phyloP scores from a whole-genome alignment of 331 rosid genomes.

The Cydonia oblonga region DNA sequence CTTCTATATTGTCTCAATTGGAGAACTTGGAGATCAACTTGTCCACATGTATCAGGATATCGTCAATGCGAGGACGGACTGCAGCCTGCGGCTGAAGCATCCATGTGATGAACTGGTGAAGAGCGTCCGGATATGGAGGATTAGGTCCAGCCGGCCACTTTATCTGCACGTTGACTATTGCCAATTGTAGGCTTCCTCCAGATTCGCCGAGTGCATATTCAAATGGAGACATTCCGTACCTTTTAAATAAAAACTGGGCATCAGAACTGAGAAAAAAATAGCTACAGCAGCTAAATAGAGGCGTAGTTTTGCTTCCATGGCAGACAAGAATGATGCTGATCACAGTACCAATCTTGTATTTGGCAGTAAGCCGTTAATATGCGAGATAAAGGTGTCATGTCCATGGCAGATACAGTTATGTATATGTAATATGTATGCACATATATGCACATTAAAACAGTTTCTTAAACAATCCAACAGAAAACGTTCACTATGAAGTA shows the following conservation, averaged over 20 bases:
- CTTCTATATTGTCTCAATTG: constrained; percentile 27
- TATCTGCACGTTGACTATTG: constrained; percentile 72
- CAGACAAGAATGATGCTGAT: background rate
- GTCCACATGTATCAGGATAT: constrained; percentile 79
- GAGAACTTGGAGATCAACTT: constrained; percentile 84
- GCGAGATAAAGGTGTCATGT: background rate
- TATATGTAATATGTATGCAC: background rate
- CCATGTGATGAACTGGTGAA: constrained; percentile 90
- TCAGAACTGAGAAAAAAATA: background rate
- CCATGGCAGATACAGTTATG: background rate
- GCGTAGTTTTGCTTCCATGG: background rate
- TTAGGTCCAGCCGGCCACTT: constrained; percentile 87
- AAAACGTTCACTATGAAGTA: background rate
- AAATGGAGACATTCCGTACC: constrained; percentile 95
- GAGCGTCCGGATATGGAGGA: constrained; percentile 82
- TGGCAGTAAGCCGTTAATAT: background rate
- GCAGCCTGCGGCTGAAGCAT: constrained; percentile 96
- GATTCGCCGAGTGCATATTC: constrained; percentile 97
- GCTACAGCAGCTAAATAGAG: background rate
- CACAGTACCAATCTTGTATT: background rate
- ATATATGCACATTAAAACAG: background rate
- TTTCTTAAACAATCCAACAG: background rate
- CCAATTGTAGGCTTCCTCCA: constrained; percentile 92
- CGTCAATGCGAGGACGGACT: constrained; percentile 80
- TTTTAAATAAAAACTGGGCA: constrained; percentile 15